phyloP scores from a whole-genome alignment of 768 basidiomycete species.

The Hysterangium stoloniferum region DNA sequence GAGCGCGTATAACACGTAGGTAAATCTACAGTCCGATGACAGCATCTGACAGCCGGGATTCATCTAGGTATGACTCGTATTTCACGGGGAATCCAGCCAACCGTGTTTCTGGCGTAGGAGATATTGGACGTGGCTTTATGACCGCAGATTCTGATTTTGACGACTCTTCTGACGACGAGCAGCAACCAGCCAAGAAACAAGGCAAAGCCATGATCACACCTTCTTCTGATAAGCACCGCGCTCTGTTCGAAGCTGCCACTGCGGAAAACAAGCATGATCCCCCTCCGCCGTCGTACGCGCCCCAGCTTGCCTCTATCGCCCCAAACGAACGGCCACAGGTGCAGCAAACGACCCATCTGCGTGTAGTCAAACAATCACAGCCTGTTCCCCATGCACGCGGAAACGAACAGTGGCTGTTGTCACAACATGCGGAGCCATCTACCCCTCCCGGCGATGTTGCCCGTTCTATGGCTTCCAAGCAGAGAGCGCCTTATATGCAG shows the following conservation, averaged over 20 bases:
- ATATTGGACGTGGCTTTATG: conserved; percentile 43
- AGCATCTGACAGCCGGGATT: conserved; percentile 5
- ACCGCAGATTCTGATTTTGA: conserved; percentile 36
- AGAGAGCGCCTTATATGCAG: conserved; percentile 18
- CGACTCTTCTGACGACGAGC: conserved; percentile 34
- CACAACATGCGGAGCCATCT: not conserved
- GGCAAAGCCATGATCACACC: conserved; percentile 28
- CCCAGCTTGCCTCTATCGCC: conserved; percentile 38
- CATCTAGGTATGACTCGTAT: conserved; percentile 12
- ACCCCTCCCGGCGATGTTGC: not conserved
- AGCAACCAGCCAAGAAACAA: conserved; percentile 23
- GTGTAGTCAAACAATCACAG: not conserved
- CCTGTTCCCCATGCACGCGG: not conserved
- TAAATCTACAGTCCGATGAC: conserved; percentile 13
- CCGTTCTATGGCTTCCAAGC: not conserved
- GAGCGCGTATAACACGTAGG: conserved; percentile 66
- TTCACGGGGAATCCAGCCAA: conserved; percentile 18
- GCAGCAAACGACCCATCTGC: not conserved
- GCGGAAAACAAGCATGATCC: conserved; percentile 12
- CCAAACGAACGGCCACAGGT: conserved; percentile 29
- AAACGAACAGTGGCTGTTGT: not conserved
- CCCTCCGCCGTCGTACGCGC: conserved; percentile 15
- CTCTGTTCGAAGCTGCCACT: conserved; percentile 7
- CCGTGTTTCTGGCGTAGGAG: conserved; percentile 48
- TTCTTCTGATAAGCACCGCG: conserved; percentile 13